These are phyloP conservation scores for Lotmaria passim DNA, from an alignment of 208 protist species.

Conservation along the genomic window DNA sequence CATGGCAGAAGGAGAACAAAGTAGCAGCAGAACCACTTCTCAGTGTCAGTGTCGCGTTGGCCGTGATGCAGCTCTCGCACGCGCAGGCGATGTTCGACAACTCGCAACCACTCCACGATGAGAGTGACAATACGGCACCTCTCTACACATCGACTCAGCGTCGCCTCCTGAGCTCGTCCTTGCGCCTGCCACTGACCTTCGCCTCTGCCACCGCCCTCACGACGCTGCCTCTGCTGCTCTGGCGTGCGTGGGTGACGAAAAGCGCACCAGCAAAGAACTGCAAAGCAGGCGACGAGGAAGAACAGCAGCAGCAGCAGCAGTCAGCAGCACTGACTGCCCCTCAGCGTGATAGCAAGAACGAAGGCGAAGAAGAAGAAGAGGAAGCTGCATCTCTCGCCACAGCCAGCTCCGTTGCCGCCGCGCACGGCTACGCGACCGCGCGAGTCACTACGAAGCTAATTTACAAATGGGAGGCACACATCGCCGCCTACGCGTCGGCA, in stretches of 20 bases:
- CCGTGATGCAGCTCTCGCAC: conserved; percentile 13
- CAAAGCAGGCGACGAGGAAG: not conserved
- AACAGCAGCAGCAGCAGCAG: not conserved
- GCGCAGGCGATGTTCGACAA: not conserved
- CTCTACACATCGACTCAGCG: not conserved
- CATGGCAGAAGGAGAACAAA: not conserved
- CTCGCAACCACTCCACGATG: not conserved
- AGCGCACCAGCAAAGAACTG: not conserved
- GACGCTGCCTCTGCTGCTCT: conserved; percentile 20
- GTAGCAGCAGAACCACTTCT: not conserved
- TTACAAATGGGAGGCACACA: conserved; percentile 30
- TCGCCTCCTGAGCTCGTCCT: not conserved
- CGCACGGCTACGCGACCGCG: conserved; percentile 7
- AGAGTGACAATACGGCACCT: not conserved
- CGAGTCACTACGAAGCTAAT: conserved; percentile 14
- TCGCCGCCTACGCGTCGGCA: conserved; percentile 20
- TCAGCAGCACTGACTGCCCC: not conserved
- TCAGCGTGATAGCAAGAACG: not conserved
- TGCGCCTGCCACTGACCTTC: not conserved
- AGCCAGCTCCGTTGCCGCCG: conserved; percentile 1
- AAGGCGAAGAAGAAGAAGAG: too few relatives aligned
- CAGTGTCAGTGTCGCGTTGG: conserved; percentile 10
- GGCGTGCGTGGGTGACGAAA: conserved; percentile 12
- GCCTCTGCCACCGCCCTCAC: conserved; percentile 9
- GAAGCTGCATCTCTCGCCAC: not conserved